Percentiles rank a stretch among this genome's conserved stretches.
phyloP scores from a whole-genome alignment of 176 grass and related monocot genomes.

The Calamus simplicifolius region DNA sequence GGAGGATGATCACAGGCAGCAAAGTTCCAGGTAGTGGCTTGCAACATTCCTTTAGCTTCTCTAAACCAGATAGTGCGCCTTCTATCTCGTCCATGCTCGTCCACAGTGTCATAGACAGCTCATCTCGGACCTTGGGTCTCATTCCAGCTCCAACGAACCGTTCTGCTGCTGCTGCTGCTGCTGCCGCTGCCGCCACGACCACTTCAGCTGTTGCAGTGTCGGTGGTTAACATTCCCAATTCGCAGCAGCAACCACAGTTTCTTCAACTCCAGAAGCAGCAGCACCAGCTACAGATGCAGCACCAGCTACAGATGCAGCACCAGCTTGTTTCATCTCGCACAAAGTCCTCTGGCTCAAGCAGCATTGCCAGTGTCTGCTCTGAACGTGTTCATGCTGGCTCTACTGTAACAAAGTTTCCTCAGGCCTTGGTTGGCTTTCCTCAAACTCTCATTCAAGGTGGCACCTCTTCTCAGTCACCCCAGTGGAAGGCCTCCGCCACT shows the following conservation, averaged over 20 bases:
- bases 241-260: slow-evolving; percentile 22
- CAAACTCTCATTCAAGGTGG: slow-evolving; percentile 42
- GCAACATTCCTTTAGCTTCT: slow-evolving; percentile 85
- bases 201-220: too few relatives aligned
- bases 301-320: slow-evolving; percentile 21
- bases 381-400: slow-evolving; percentile 19
- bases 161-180: slow-evolving; percentile 23
- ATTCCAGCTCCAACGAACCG: slow-evolving; percentile 51
- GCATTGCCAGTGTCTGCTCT: slow-evolving; percentile 32
- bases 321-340: slow-evolving; percentile 56
- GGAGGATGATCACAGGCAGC: slow-evolving; percentile 41
- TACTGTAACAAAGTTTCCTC: slow-evolving; percentile 24
- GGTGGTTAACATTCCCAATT: too few relatives aligned
- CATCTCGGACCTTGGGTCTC: slow-evolving; percentile 59
- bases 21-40: slow-evolving; percentile 37
- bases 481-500: slow-evolving; percentile 48
- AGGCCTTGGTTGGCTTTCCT: slow-evolving; percentile 40
- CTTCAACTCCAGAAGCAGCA: slow-evolving; percentile 48
- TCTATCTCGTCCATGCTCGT: slow-evolving; percentile 38
- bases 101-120: slow-evolving; percentile 40
- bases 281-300: slow-evolving; percentile 21
- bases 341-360: slow-evolving; percentile 52
- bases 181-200: slow-evolving; percentile 7
- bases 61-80: slow-evolving; percentile 51
- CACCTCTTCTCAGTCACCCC: slow-evolving; percentile 43